These are phyloP conservation scores for Helianthus tuberosus DNA, from an alignment of 129 eudicot genomes.

Conservation along the genomic window DNA sequence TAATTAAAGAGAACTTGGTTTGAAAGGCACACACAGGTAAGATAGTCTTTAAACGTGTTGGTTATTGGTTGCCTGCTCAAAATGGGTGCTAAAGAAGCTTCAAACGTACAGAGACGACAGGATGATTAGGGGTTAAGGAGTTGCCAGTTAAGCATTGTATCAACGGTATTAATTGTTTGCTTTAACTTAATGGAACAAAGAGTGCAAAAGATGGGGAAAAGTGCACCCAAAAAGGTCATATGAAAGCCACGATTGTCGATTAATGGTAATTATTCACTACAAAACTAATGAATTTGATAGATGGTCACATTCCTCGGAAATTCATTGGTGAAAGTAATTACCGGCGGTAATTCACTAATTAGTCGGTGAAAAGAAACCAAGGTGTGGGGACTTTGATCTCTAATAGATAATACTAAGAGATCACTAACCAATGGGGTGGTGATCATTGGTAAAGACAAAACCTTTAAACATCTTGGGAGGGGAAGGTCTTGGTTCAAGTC, in stretches of 20 bases:
- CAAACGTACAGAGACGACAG: slow-evolving; percentile 1
- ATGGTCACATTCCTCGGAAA: no score
- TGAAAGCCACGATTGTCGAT: not conserved
- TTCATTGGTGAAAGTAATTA: no score
- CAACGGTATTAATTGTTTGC: not conserved
- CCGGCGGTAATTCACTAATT: no score
- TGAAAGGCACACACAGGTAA: slow-evolving; percentile 38
- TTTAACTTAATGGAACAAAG: not conserved
- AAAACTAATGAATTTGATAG: no score
- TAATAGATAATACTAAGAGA: no score
- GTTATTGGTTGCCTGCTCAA: slow-evolving; percentile 35
- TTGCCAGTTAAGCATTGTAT: not conserved
- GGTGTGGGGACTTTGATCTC: no score
- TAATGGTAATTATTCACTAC: no score
- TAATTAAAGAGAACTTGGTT: slow-evolving; percentile 33
- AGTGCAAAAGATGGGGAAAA: not conserved
- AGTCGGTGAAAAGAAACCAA: no score
- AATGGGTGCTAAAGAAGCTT: slow-evolving; percentile 40
- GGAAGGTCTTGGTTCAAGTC: no score
- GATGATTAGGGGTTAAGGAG: slow-evolving; percentile 3
- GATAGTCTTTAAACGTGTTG: slow-evolving; percentile 43
- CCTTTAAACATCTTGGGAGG: no score
- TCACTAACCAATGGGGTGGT: no score
- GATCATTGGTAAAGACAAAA: no score
- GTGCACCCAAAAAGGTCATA: not conserved